Base-by-base conservation (phyloP, 1,284 basidiomycete genomes). In the Ustanciosporium gigantosporum region DNA sequence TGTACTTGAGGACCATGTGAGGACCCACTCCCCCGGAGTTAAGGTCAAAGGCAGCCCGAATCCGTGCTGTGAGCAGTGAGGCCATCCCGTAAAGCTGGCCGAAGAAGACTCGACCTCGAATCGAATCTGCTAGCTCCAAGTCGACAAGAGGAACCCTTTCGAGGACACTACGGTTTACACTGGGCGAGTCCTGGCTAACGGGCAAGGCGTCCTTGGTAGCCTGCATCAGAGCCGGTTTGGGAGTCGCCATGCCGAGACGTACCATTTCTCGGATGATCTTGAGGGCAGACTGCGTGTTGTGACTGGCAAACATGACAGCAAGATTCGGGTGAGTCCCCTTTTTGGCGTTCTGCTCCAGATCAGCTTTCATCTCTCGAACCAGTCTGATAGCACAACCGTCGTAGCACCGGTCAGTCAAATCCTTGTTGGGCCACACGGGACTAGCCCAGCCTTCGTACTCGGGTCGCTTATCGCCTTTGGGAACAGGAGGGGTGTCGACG, bases 231-330 rank as follows among this genome's bases (percentile, higher is more conserved):
- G 51, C 50, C 7, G 55, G 43, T 19, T 41, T 24, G n/a, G 59
- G 66, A 35, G 39, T 50, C 4, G 84, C 89, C 40, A 91, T 77
- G 5, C 85, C 86, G 11, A 80, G 80, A 31, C 78, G 68, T 2
- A 85, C 82, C 42, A 93, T 80, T 60, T 84, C 83, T 14, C 83
- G 81, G 20, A 90, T 74, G 40, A 92, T 82, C 45, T 84, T 73
- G 25, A 83, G 79, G 49, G 84, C 84, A 46, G 86, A 88, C 25
- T 81, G 80, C 82, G 85, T 83, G 73, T 94, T 94, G 72, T 94
- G 91, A 20, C 91, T 90, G 2, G 88, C 91, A 66, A 93, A 92
- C 2, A 92, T 79, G 27, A 90, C 85, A 2, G 84, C 87, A 11
- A 92, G 79, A 5, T 79, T 80, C 4, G 84, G 83, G 5, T 46